Percentiles rank a stretch among this genome's conserved stretches.
These are phyloP conservation scores for Babesia ovis DNA, from an alignment of 169 alveolate species.

Conservation along the genomic window DNA sequence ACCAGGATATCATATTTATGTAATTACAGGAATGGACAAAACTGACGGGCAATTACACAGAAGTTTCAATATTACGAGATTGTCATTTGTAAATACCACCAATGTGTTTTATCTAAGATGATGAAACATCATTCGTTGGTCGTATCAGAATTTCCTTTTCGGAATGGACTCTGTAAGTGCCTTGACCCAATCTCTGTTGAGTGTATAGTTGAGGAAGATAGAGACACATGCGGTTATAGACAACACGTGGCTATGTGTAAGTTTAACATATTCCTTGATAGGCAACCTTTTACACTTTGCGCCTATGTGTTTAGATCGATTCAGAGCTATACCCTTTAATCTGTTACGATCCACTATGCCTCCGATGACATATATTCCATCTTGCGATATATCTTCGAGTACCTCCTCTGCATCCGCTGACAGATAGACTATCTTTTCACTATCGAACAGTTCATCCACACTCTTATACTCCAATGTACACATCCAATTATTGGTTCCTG, in stretches of 20 bases:
- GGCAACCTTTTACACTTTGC: constrained; percentile 66
- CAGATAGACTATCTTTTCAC: constrained; percentile 17
- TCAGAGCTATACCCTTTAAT: constrained; percentile 57
- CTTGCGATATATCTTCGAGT: constrained; percentile 35
- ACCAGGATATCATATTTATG: no score
- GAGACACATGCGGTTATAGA: constrained; percentile 62
- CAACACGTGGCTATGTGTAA: constrained; percentile 65
- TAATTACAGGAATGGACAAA: no score
- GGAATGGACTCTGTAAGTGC: constrained; percentile 64
- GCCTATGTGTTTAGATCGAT: constrained; percentile 48
- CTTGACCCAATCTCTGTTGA: constrained; percentile 48
- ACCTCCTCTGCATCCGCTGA: constrained; percentile 65
- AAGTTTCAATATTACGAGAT: no score
- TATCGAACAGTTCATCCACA: constrained; percentile 32
- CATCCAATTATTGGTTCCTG: constrained; percentile 63
- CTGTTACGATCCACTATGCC: constrained; percentile 78
- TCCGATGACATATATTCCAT: constrained; percentile 70
- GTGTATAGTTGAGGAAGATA: constrained; percentile 48
- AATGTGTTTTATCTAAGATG: no score
- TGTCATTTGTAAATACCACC: no score
- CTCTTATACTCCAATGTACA: constrained; percentile 38
- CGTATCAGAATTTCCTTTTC: constrained; percentile 45
- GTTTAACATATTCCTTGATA: constrained; percentile 56
- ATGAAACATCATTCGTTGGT: no score
- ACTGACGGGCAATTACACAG: no score